Evolutionary conservation across 2,329 filamentous ascomycete species (phyloP).

Genomic region (Xylariales sp.): DNA sequence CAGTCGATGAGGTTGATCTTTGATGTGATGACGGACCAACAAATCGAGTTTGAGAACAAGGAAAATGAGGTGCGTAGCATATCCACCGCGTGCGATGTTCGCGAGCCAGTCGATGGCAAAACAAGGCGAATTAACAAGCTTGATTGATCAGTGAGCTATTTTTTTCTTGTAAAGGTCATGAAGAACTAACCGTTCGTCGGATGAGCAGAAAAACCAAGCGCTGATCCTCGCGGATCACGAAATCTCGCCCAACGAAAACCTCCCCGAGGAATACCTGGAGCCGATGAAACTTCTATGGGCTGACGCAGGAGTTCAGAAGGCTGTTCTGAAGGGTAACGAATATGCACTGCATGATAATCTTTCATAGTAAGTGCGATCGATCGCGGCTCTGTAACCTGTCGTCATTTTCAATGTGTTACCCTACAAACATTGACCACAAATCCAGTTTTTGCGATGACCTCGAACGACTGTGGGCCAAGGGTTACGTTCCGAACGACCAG

Average conservation of each 20-base stretch:
- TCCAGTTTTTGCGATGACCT: conserved; percentile 84
- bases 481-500: conserved; percentile 88
- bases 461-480: conserved; percentile 68
- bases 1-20: conserved; percentile 88
- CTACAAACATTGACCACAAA: too few species aligned
- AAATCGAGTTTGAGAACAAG: conserved; percentile 71
- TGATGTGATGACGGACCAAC: conserved; percentile 85
- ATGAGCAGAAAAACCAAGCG: conserved; percentile 66
- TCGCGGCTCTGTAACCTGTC: too few species aligned
- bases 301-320: conserved; percentile 77
- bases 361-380: conserved; percentile 72
- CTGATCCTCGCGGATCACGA: conserved; percentile 77
- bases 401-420: conserved; percentile 20
- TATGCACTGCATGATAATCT: conserved; percentile 95
- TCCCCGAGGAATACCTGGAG: conserved; percentile 72
- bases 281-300: conserved; percentile 83
- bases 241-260: conserved; percentile 73
- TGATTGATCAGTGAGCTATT: too few species aligned
- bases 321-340: conserved; percentile 92
- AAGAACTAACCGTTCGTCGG: conserved; percentile 19
- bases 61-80: conserved; percentile 66
- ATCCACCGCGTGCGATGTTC: not conserved
- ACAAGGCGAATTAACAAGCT: not conserved
- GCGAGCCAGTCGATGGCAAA: not conserved
- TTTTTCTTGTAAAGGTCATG: not conserved